These are phyloP conservation scores for Rubia tinctorum DNA, from an alignment of 305 asterid genomes.

Conservation along the genomic window DNA sequence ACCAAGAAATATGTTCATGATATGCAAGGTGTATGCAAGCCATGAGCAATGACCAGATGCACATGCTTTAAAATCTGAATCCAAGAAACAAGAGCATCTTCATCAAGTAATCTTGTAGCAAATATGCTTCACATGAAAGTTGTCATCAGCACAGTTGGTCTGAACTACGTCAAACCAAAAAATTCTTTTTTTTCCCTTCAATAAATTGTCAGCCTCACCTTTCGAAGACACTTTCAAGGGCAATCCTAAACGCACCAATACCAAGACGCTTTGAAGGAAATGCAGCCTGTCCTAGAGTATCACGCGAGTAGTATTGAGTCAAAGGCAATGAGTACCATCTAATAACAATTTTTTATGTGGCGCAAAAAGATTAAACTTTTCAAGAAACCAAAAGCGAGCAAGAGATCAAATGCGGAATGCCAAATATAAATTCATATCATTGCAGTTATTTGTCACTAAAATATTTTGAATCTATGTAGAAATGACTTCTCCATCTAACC, in stretches of 20 bases:
- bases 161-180: not conserved
- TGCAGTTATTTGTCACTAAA: not conserved
- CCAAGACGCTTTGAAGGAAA: constrained; percentile 59
- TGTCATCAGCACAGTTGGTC: not conserved
- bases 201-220: constrained; percentile 29
- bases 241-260: constrained; percentile 62
- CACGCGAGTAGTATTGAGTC: constrained; percentile 9
- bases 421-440: not conserved
- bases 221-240: constrained; percentile 63
- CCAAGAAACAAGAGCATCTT: not conserved
- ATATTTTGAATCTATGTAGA: not conserved
- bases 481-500: not conserved
- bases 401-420: not conserved
- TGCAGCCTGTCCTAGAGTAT: constrained; percentile 40
- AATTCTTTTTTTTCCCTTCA: not conserved
- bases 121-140: not conserved
- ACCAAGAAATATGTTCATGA: not conserved
- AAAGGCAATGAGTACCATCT: constrained; percentile 13
- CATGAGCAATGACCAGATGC: not conserved
- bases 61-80: not conserved
- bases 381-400: not conserved
- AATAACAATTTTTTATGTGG: not conserved
- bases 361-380: not conserved
- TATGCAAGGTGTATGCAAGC: not conserved
- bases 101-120: not conserved